Conservation (phyloP, 371 early-diverging fungal species). For the Homolaphlyctis polyrhiza region DNA sequence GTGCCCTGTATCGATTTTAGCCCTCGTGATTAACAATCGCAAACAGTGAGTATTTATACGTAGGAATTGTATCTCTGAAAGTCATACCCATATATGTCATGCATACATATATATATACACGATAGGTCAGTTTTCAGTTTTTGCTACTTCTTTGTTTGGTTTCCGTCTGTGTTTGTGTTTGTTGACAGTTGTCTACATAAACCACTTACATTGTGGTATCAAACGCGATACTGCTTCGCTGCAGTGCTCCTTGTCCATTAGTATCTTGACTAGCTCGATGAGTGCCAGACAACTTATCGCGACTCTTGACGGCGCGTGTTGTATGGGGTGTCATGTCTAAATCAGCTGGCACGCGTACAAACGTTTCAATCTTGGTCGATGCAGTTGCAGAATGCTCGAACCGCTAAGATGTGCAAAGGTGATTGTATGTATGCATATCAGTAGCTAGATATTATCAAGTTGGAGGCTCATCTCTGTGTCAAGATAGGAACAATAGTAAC, state of each 20-base stretch:
- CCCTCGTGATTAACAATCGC: conserved; percentile 91
- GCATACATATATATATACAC: too few species aligned
- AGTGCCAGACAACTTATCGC: conserved; percentile 9
- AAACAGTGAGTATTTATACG: conserved; percentile 78
- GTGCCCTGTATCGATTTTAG: conserved; percentile 87
- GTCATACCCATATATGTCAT: too few species aligned
- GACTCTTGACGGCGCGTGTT: conserved; percentile 38
- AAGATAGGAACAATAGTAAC: too few species aligned
- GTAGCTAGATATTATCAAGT: too few species aligned
- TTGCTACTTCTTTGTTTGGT: too few species aligned
- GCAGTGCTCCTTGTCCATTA: not conserved
- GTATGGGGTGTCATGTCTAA: conserved; percentile 93
- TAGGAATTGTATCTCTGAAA: conserved; percentile 49
- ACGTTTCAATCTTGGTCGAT: conserved; percentile 79
- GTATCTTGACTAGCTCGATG: not conserved
- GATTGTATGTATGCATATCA: not conserved
- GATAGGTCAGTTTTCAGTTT: too few species aligned
- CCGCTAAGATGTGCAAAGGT: conserved; percentile 45
- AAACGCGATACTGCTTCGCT: conserved; percentile 12
- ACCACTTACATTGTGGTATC: conserved; percentile 17
- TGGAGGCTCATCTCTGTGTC: too few species aligned
- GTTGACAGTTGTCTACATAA: too few species aligned
- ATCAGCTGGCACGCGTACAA: conserved; percentile 77
- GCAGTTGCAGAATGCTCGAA: conserved; percentile 71
- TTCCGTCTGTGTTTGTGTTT: too few species aligned